Conservation (phyloP, 2,329 filamentous ascomycete genomes). For the Penicillium sp. region DNA sequence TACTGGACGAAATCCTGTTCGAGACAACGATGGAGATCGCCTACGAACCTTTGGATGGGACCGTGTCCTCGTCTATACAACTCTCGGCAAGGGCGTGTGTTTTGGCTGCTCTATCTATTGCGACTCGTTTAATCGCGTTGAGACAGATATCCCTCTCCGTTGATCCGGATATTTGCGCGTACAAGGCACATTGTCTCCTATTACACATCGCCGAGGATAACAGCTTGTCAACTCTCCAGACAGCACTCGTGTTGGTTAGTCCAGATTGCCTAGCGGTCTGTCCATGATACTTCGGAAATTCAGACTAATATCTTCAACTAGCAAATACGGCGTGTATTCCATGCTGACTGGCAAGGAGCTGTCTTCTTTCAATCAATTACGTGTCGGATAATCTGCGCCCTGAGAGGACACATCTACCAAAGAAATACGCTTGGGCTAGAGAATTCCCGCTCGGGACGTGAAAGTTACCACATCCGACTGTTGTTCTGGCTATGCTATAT, state of each 20-base stretch:
- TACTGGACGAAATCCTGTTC: conserved; percentile 16
- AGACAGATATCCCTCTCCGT: background rate
- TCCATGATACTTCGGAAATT: background rate
- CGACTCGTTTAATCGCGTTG: background rate
- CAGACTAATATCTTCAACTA: conserved; percentile 2
- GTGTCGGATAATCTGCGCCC: conserved; percentile 18
- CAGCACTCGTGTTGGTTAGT: conserved; percentile 18
- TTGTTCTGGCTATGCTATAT: conserved; percentile 51
- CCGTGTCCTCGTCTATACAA: background rate
- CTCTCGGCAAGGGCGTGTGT: conserved; percentile 17
- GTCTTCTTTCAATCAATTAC: conserved; percentile 16
- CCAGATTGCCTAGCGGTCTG: background rate
- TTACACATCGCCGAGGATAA: conserved; percentile 4
- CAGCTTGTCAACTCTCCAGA: conserved; percentile 16
- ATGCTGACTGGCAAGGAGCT: conserved; percentile 18
- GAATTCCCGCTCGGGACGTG: background rate
- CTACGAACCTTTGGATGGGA: conserved; percentile 4
- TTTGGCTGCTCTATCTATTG: conserved; percentile 14
- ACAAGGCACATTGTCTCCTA: conserved; percentile 14
- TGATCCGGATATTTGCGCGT: conserved; percentile 9
- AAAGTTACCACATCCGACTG: conserved; percentile 10
- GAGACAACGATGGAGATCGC: conserved; percentile 14
- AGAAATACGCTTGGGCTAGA: background rate
- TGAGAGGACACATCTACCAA: conserved; percentile 11
- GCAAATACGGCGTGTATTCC: conserved; percentile 15